Evolutionary conservation across 140 eudicot species (phyloP).

Genomic region (Flaveria floridana): DNA sequence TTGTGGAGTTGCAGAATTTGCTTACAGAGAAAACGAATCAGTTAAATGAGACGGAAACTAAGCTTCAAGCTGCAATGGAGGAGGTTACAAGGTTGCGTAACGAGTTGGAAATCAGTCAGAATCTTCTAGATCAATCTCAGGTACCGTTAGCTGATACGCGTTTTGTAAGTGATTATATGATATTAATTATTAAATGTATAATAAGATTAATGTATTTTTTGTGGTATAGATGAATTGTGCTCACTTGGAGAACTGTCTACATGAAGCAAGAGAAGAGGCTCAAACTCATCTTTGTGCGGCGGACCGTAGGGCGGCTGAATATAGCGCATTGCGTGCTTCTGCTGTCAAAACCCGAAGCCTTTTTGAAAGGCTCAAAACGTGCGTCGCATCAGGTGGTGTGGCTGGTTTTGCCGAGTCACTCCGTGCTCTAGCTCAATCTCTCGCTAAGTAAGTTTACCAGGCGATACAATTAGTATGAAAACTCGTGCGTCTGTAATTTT

Average conservation of each 20-base stretch:
- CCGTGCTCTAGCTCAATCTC: constrained; percentile 73
- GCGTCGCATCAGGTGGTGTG: constrained; percentile 63
- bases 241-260: constrained; percentile 82
- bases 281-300: constrained; percentile 92
- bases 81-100: constrained; percentile 65
- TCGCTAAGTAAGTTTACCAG: constrained; percentile 51
- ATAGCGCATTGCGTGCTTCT: constrained; percentile 68
- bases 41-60: constrained; percentile 52
- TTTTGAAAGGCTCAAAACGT: constrained; percentile 69
- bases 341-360: constrained; percentile 75
- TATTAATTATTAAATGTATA: no score
- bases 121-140: constrained; percentile 93
- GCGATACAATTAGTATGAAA: neutral
- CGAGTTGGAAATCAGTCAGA: constrained; percentile 72
- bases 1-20: constrained; percentile 61
- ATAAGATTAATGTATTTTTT: neutral
- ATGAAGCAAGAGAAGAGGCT: constrained; percentile 93
- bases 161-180: no score
- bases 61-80: constrained; percentile 51
- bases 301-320: constrained; percentile 77
- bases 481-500: neutral
- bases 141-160: constrained; percentile 31
- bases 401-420: constrained; percentile 65
- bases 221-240: constrained; percentile 88
- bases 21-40: constrained; percentile 56